Percentiles rank a stretch among this genome's conserved stretches.
Evolutionary conservation across 73 alveolate species (phyloP).

Genomic region (Paramecium caudatum): DNA sequence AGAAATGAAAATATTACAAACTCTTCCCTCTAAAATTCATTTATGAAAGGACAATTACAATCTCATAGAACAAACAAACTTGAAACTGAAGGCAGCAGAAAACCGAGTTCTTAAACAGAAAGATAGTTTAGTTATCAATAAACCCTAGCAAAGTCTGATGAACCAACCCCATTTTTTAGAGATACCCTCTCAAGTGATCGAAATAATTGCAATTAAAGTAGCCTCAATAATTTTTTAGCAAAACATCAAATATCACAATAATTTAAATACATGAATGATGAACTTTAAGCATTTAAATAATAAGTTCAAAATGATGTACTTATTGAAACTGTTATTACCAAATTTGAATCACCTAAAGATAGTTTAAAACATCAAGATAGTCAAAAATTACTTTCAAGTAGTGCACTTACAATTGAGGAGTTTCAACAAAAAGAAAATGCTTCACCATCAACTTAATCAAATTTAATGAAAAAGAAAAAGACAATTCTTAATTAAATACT

Average conservation of each 20-base stretch:
- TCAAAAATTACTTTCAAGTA: too few species aligned
- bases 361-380: conserved; percentile 13
- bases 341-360: conserved; percentile 60
- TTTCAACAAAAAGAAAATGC: background rate
- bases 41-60: background rate
- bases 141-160: conserved; percentile 18
- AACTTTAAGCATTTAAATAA: conserved; percentile 49
- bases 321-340: conserved; percentile 29
- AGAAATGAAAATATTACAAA: background rate
- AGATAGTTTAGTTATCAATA: conserved; percentile 8
- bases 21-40: background rate
- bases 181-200: conserved; percentile 58
- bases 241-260: conserved; percentile 48
- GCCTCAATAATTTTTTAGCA: background rate
- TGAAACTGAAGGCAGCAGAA: conserved; percentile 11
- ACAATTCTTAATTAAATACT: conserved; percentile 21
- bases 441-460: background rate
- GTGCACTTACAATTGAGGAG: too few species aligned
- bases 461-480: conserved; percentile 35
- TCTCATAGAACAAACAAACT: conserved; percentile 2
- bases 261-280: conserved; percentile 35
- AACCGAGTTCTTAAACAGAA: conserved; percentile 53
- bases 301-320: conserved; percentile 46
- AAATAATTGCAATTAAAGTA: conserved; percentile 38
- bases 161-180: conserved; percentile 66